Conservation (phyloP, 306 rosid species). For the Quercus agrifolia region DNA sequence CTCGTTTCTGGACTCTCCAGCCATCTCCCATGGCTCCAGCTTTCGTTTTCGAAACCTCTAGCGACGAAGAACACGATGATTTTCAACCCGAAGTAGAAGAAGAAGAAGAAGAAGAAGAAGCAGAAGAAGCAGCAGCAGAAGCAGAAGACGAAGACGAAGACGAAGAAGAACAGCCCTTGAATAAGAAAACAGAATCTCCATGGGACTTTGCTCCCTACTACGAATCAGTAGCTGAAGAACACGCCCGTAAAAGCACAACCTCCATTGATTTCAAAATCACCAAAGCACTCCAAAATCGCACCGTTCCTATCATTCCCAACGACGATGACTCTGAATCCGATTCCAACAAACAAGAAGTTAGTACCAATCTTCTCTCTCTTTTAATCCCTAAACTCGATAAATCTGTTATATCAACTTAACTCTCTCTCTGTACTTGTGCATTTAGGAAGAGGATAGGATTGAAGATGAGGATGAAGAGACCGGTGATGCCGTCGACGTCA, state of each 20-base stretch:
- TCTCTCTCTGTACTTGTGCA: neutral
- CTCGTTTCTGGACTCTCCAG: too few relatives aligned
- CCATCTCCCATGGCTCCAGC: conserved; percentile 38
- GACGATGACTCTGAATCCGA: conserved; percentile 48
- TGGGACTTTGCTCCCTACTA: conserved; percentile 84
- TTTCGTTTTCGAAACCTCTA: conserved; percentile 73
- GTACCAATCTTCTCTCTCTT: neutral
- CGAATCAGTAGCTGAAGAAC: conserved; percentile 76
- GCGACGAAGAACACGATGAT: conserved; percentile 67
- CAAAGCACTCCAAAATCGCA: conserved; percentile 47
- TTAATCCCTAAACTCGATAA: neutral
- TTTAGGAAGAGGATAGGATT: conserved; percentile 60
- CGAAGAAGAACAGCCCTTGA: conserved; percentile 5
- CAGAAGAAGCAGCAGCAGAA: neutral
- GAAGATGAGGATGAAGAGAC: conserved; percentile 71
- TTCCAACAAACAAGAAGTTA: conserved; percentile 54
- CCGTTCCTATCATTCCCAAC: conserved; percentile 23
- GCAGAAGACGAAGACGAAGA: conserved; percentile 19
- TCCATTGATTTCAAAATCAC: conserved; percentile 39
- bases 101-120: conserved; percentile 24
- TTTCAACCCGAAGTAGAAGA: conserved; percentile 13
- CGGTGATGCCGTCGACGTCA: conserved; percentile 37
- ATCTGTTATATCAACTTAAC: too few relatives aligned
- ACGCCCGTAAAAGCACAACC: too few relatives aligned
- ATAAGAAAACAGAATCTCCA: conserved; percentile 58